Base-by-base conservation (phyloP, 768 basidiomycete genomes). In the Mycena pura region DNA sequence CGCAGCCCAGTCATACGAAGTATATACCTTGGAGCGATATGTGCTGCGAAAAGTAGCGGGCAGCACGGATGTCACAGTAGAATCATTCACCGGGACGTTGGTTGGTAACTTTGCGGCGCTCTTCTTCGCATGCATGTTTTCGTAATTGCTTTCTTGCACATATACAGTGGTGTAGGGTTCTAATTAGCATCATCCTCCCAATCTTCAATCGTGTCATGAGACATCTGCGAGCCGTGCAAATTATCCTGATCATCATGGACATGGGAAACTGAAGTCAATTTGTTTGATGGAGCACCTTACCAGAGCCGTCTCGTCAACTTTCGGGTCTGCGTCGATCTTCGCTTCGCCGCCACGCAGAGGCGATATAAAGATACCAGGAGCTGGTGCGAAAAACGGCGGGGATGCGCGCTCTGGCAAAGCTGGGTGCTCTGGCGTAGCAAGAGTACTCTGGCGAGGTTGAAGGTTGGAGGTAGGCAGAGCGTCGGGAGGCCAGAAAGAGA, bases 21-120 rank as follows among this genome's bases (percentile, higher is more conserved):
- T 83, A 10, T 97, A 95, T 72, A 75, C 80, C 14, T 79, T 97
- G 5, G 91, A 94, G 70, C 84, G 96, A 13, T 85, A 92, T 70
- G 79, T 86, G 9, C 73, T 98, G 34, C 75, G 80, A 48, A 99
- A 96, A 74, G 71, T 72, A 5, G 74, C 74, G 41, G 95, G 94
- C 1, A 80, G 85, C 61, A 76, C 70, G 6, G 76, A 79, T 5
- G 76, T 96, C 8, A 73, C 75, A 2, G 77, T 96, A 10, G 80
- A 86, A 57, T 79, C 81, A 0, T 96, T 87, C 70, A 74, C 73
- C 4, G 82, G 5, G 88, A 91, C 24, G 87, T 91, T 13, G 90
- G 88, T 2, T 93, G 89, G 88, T 94, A 71, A 56, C n/a, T n/a
- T n/a, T 31, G 25, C 44, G 31, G 34, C 19, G 28, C 34, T 22